Percentiles rank a stretch among this genome's conserved stretches.
Evolutionary conservation across 306 rosid genomes (phyloP).

Genomic region (Canavalia ensiformis): DNA sequence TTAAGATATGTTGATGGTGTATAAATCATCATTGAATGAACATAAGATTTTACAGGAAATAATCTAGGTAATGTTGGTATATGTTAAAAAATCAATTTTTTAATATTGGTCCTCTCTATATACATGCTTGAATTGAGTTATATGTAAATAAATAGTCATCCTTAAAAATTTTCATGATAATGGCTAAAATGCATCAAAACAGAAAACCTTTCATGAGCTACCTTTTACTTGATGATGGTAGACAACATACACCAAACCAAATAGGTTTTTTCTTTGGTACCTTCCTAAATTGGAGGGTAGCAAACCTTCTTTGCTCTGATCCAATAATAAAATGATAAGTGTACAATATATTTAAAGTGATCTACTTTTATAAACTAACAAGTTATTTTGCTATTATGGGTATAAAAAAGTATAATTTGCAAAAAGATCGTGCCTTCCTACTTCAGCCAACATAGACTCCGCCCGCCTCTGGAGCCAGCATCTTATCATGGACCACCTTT

Average conservation of each 20-base stretch:
- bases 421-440: too few relatives aligned
- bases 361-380: too few relatives aligned
- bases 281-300: too few relatives aligned
- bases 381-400: too few relatives aligned
- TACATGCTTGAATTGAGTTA: neutral
- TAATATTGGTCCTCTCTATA: neutral
- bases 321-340: too few relatives aligned
- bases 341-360: too few relatives aligned
- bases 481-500: too few relatives aligned
- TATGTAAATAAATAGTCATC: neutral
- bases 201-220: neutral
- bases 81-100: neutral
- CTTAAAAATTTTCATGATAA: neutral
- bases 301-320: too few relatives aligned
- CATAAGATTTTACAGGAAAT: neutral
- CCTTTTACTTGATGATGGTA: conserved; percentile 92
- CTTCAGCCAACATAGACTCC: too few relatives aligned
- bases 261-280: neutral
- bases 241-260: conserved; percentile 80
- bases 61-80: neutral
- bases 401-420: too few relatives aligned
- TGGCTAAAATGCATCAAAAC: conserved; percentile 31
- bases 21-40: neutral
- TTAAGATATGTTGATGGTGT: neutral
- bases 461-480: too few relatives aligned